Conservation (phyloP, 2,329 filamentous ascomycete species). For the Diaporthe nobilis region DNA sequence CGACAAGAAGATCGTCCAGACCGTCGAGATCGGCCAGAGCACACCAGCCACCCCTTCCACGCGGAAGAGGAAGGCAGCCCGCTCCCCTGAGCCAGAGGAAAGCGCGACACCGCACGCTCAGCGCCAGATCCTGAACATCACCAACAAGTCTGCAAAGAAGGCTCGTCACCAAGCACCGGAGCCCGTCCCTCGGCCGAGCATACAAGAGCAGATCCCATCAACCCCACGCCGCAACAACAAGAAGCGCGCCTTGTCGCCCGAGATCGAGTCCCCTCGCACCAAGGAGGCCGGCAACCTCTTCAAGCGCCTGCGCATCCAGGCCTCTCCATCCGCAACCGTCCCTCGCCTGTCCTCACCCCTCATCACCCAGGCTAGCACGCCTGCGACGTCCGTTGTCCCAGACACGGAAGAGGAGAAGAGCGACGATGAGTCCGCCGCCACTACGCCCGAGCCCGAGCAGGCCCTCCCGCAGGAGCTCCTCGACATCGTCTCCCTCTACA, state of each 20-base stretch:
- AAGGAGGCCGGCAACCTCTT: slow-evolving; percentile 53
- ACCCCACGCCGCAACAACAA: slow-evolving; percentile 35
- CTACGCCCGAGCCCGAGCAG: slow-evolving; percentile 39
- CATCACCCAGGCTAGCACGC: slow-evolving; percentile 51
- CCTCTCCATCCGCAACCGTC: slow-evolving; percentile 50
- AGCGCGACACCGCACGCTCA: slow-evolving; percentile 1
- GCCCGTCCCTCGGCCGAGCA: neutral
- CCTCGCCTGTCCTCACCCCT: slow-evolving; percentile 49
- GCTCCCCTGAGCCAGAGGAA: slow-evolving; percentile 49
- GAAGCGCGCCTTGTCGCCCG: slow-evolving; percentile 43
- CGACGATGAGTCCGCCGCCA: slow-evolving; percentile 43
- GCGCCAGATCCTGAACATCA: slow-evolving; percentile 6
- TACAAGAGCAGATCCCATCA: slow-evolving; percentile 47
- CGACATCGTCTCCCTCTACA: slow-evolving; percentile 75
- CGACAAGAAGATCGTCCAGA: slow-evolving; percentile 49
- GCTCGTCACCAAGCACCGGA: slow-evolving; percentile 38
- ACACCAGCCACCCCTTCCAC: slow-evolving; percentile 48
- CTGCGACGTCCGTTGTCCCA: slow-evolving; percentile 55
- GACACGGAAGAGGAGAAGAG: slow-evolving; percentile 53
- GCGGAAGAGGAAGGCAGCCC: slow-evolving; percentile 53
- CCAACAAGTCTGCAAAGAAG: slow-evolving; percentile 36
- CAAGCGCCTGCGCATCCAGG: slow-evolving; percentile 57
- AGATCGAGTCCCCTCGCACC: slow-evolving; percentile 44
- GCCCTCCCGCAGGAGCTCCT: slow-evolving; percentile 66
- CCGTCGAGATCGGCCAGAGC: slow-evolving; percentile 45